Evolutionary conservation across 2,329 filamentous ascomycete species (phyloP).

Genomic region (Ceratocystis destructans): DNA sequence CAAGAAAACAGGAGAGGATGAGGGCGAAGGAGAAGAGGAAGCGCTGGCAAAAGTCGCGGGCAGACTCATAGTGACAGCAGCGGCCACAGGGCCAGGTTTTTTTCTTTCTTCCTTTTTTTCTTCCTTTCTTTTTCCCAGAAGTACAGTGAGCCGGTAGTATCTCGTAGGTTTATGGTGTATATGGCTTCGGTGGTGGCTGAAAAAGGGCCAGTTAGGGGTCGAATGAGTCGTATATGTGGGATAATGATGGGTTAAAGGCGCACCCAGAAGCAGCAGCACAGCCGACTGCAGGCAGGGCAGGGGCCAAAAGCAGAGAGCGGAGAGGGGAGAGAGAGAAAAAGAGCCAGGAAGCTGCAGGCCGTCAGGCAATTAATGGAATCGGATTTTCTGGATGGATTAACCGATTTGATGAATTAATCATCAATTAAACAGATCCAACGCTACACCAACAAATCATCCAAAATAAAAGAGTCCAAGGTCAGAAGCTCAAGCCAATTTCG

Average conservation of each 20-base stretch:
- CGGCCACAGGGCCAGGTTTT: not conserved
- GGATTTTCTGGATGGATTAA: not conserved
- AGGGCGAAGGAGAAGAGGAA: not conserved
- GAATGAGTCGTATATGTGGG: not conserved
- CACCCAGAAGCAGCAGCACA: not conserved
- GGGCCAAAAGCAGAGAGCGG: not conserved
- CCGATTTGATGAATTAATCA: no score
- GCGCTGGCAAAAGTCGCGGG: conserved; percentile 4
- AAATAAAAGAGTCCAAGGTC: no score
- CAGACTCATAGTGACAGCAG: conserved; percentile 1
- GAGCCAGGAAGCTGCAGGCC: not conserved
- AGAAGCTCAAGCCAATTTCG: not conserved
- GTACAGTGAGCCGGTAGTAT: no score
- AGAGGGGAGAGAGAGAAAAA: not conserved
- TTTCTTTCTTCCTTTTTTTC: no score
- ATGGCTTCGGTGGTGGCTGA: no score
- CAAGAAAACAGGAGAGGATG: not conserved
- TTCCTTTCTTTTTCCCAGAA: no score
- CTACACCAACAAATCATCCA: no score
- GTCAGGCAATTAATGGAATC: not conserved
- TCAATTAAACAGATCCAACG: no score
- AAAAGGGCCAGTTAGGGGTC: no score
- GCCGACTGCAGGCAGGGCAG: not conserved
- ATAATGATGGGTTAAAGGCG: not conserved
- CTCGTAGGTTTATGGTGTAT: no score